Evolutionary conservation across 2,329 filamentous ascomycete species (phyloP), one percentile per base, ranked within the genome.

Genomic region (Sporothrix dimorphospora): DNA sequence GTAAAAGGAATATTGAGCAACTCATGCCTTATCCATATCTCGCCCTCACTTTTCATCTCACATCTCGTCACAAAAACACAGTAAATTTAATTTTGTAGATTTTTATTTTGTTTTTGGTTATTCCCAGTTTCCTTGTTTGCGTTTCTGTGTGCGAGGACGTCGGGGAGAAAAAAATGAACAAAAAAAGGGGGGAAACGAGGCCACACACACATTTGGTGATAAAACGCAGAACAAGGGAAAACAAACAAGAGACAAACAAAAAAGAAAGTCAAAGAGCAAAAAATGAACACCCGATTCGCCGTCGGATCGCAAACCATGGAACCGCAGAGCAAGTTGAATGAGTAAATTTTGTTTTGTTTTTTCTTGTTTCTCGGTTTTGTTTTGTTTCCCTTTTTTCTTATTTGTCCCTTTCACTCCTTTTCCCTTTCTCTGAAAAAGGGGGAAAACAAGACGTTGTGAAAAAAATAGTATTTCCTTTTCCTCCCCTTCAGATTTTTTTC

Each of bases 321-420:
- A 30, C 55, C 12, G 16, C 11, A 55, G 19, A 53, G 40, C 49
- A 55, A 27, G 3, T 9, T 27, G 34, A 47, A n/a, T 72, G 34
- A 65, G 49, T 53, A 38, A 30, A 21, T 40, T 71, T 69, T 63
- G 40, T 63, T 65, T 71, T 70, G 42, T 69, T 55, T 71, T 70
- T 67, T 66, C 66, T 70, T 72, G 45, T 66, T 72, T 27, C 53
- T 70, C 16, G 27, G 21, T 21, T 45, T 61, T 45, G 5, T 27
- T 24, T 19, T 51, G 42, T 53, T 63, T 19, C 53, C 67, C 61
- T 42, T 69, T 72, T 57, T 21, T 21, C 9, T 61, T 61, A 11
- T 30, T 19, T 30, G 51, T 55, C 51, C 51, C 24, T 30, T 63
- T 27, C 38, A 65, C 59, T 45, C 45, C 24, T 24, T 53, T 24